Base-by-base conservation (phyloP, 2,329 filamentous ascomycete genomes). In the Ophiocordyceps camponoti-leonardi region DNA sequence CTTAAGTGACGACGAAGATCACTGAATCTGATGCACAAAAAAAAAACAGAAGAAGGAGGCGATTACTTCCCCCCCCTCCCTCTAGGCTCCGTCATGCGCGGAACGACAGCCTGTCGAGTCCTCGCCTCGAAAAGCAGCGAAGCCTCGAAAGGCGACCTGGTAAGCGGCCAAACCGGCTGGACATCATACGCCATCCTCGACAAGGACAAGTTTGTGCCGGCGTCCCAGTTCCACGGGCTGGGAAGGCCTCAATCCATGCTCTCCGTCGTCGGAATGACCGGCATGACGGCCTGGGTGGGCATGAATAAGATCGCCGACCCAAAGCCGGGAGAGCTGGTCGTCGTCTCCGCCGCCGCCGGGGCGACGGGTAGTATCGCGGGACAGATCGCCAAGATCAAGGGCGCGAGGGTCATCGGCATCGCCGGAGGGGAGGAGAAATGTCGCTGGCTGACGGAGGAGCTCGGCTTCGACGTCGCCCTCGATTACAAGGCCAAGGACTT, bases 321-420 rank as follows among this genome's bases (percentile, higher is more conserved):
- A 39, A 77, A 80, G 59, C 60, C 72, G 2, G 82, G 82, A 5
- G 81, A 88, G 51, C 78, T 81, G 4, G 83, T 90, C 1, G 81
- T 88, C 8, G 80, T 90, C 0, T 83, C 77, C 10, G 83, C 82
- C 7, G 84, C 84, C 2, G 84, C 84, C 0, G 84, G 84, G 2
- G 84, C 83, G 0, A 88, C 84, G 0, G 84, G 84, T 1, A 81
- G 74, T 55, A 75, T 88, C 1, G 83, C 77, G 0, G 83, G 81
- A 0, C 84, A 90, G 63, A 85, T 88, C 52, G 81, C 82, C 18
- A 86, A 85, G 67, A 63, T 86, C 45, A 77, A 78, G 60, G 83
- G 81, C 13, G 63, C 64, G 43, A 53, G 68, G 3, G 75, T 85
- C 13, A 60, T 82, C 20, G 81, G 81, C 7, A 68, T 85, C 49